Evolutionary conservation across 208 protist species (phyloP).

Genomic region (Acanthamoeba royreba): DNA sequence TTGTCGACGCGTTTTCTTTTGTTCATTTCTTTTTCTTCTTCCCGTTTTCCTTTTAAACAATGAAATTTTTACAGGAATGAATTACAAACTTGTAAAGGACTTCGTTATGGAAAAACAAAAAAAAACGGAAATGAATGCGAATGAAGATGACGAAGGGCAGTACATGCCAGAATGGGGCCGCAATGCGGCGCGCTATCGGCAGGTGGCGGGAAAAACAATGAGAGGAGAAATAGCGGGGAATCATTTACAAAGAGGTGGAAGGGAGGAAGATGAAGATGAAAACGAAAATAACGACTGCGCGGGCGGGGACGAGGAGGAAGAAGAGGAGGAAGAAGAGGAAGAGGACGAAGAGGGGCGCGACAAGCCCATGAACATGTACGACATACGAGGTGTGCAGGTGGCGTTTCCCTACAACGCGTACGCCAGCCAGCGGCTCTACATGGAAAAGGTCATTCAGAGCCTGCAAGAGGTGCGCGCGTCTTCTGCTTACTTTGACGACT

Average conservation of each 20-base stretch:
- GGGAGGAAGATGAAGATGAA: neutral
- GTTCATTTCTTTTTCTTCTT: no score
- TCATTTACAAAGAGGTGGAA: neutral
- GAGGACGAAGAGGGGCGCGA: neutral
- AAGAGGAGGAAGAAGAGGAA: neutral
- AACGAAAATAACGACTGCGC: neutral
- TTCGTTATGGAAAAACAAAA: no score
- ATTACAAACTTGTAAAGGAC: no score
- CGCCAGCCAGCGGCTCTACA: conserved; percentile 91
- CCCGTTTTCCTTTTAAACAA: no score
- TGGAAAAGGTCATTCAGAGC: conserved; percentile 90
- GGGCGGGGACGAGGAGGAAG: neutral
- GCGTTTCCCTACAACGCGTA: conserved; percentile 92
- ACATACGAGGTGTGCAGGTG: conserved; percentile 70
- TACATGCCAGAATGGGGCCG: no score
- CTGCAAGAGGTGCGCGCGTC: conserved; percentile 68
- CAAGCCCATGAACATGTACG: conserved; percentile 3
- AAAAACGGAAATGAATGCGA: no score
- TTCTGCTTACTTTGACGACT: neutral
- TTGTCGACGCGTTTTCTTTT: no score
- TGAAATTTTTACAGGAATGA: no score
- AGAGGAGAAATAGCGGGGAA: neutral
- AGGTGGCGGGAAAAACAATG: no score
- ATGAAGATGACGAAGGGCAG: no score
- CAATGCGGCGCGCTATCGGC: no score